These are phyloP conservation scores for Papiliotrema flavescens DNA, from an alignment of 1,284 basidiomycete genomes.

Conservation along the genomic window DNA sequence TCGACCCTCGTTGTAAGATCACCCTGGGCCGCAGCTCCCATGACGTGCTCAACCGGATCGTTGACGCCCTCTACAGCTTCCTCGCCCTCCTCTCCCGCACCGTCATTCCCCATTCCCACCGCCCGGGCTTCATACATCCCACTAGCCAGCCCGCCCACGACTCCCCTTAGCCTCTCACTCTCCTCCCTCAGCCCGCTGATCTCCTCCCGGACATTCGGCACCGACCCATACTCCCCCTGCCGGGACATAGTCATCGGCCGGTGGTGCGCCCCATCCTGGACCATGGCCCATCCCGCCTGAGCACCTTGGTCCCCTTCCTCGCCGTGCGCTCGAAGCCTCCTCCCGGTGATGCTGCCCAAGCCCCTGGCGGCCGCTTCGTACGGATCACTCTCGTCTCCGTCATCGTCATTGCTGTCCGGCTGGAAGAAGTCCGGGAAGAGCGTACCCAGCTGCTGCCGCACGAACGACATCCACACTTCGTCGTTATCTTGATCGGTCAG, in stretches of 20 bases:
- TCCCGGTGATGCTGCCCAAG: not conserved
- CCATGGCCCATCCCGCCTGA: not conserved
- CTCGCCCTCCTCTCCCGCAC: no score
- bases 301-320: no score
- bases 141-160: constrained; percentile 31
- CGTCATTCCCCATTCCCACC: not conserved
- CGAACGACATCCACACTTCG: constrained; percentile 38
- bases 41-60: no score
- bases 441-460: constrained; percentile 30
- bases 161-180: constrained; percentile 30
- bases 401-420: not conserved
- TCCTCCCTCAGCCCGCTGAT: constrained; percentile 31
- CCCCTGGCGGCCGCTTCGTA: no score
- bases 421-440: constrained; percentile 41
- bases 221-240: not conserved
- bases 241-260: not conserved
- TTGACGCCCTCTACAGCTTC: no score
- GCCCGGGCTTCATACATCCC: constrained; percentile 6
- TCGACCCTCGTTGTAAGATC: no score
- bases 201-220: constrained; percentile 28
- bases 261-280: constrained; percentile 1
- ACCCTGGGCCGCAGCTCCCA: no score
- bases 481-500: constrained; percentile 21
- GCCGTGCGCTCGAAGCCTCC: no score
- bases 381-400: no score